Percentiles rank a stretch among this genome's conserved stretches.
These are phyloP conservation scores for Fusarium sp. DNA, from an alignment of 2,329 filamentous ascomycete species.

Conservation along the genomic window DNA sequence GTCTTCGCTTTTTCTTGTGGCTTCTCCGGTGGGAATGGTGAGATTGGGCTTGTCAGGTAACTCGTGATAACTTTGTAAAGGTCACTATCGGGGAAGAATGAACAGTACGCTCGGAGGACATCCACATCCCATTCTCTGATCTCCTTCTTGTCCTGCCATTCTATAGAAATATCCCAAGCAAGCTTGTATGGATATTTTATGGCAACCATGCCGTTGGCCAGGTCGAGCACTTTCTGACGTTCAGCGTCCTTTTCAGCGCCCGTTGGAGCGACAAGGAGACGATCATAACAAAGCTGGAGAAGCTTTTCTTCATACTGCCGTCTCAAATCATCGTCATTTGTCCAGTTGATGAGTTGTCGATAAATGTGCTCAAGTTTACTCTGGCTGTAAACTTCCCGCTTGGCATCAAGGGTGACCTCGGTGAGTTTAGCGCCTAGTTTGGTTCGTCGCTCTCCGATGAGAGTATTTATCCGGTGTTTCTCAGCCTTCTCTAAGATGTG, in stretches of 20 bases:
- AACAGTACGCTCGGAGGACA: constrained; percentile 81
- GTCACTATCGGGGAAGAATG: constrained; percentile 85
- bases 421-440: constrained; percentile 84
- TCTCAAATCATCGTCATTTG: constrained; percentile 82
- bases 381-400: constrained; percentile 79
- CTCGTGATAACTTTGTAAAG: constrained; percentile 83
- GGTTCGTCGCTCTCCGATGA: constrained; percentile 89
- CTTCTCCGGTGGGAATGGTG: constrained; percentile 72
- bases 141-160: constrained; percentile 84
- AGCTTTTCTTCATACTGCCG: constrained; percentile 91
- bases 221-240: constrained; percentile 75
- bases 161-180: constrained; percentile 90
- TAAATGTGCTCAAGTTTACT: constrained; percentile 86
- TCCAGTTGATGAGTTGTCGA: constrained; percentile 88
- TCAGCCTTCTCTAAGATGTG: constrained; percentile 88
- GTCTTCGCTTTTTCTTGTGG: constrained; percentile 35
- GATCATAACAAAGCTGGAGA: constrained; percentile 81
- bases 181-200: constrained; percentile 90
- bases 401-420: constrained; percentile 87
- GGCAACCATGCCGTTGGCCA: constrained; percentile 93
- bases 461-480: constrained; percentile 85
- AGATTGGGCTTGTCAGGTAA: constrained; percentile 84
- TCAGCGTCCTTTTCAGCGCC: constrained; percentile 74
- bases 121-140: constrained; percentile 80
- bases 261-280: constrained; percentile 72